Conservation (phyloP, 176 grass and related monocot genomes). For the Elymus sibiricus region DNA sequence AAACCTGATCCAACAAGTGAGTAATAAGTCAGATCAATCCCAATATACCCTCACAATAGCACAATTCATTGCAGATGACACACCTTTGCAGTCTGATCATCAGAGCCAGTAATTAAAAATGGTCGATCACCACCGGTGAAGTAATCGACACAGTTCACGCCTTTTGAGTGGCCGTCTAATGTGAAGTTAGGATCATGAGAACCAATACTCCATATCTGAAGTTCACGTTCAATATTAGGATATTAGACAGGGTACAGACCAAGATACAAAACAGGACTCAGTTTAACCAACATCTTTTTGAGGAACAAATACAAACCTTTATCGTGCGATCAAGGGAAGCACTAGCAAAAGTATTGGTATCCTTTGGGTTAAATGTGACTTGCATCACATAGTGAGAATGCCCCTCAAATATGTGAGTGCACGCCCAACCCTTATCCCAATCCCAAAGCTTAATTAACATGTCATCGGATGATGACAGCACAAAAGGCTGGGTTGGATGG, state of each 20-base stretch:
- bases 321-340: constrained; percentile 95
- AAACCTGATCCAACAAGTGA: constrained; percentile 67
- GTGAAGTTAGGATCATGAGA: constrained; percentile 98
- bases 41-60: neutral
- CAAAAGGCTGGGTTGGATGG: constrained; percentile 93
- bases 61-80: constrained; percentile 16
- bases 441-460: constrained; percentile 99
- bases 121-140: constrained; percentile 98
- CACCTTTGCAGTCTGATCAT: constrained; percentile 99
- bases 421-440: constrained; percentile 97
- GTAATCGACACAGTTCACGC: constrained; percentile 99
- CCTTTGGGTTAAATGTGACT: constrained; percentile 98
- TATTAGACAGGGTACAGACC: neutral
- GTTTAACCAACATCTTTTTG: neutral
- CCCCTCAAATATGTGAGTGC: constrained; percentile 98
- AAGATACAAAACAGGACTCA: constrained; percentile 11
- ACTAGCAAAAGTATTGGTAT: constrained; percentile 97
- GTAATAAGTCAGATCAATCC: constrained; percentile 7
- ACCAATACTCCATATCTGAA: constrained; percentile 97
- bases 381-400: constrained; percentile 99
- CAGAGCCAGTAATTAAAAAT: constrained; percentile 93
- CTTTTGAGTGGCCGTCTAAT: constrained; percentile 90
- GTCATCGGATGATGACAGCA: constrained; percentile 96
- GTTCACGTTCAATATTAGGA: constrained; percentile 15
- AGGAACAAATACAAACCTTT: constrained; percentile 54